phyloP scores from a whole-genome alignment of 2,329 filamentous ascomycete species.

The Triangularia setosa region DNA sequence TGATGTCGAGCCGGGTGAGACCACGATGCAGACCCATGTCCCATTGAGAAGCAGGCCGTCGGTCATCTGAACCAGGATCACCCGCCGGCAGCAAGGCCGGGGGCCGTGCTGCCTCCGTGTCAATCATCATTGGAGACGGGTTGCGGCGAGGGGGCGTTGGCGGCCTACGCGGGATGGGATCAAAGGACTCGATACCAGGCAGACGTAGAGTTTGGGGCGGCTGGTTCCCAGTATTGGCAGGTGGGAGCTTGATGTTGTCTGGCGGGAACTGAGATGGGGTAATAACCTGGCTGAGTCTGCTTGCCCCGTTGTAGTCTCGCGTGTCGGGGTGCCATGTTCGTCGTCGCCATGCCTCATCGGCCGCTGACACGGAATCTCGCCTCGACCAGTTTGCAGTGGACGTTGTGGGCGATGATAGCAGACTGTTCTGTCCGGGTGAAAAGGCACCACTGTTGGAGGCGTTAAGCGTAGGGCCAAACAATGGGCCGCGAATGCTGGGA shows the following conservation, averaged over 20 bases:
- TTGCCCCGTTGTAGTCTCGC: slow-evolving; percentile 54
- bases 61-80: slow-evolving; percentile 40
- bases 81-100: slow-evolving; percentile 31
- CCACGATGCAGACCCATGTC: slow-evolving; percentile 64
- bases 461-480: slow-evolving; percentile 50
- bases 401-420: slow-evolving; percentile 62
- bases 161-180: slow-evolving; percentile 64
- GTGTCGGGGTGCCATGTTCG: slow-evolving; percentile 89
- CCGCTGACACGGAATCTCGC: slow-evolving; percentile 58
- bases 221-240: slow-evolving; percentile 42
- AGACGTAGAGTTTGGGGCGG: slow-evolving; percentile 63
- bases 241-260: slow-evolving; percentile 49
- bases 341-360: slow-evolving; percentile 75
- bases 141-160: slow-evolving; percentile 60
- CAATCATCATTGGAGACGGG: slow-evolving; percentile 74
- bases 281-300: slow-evolving; percentile 70
- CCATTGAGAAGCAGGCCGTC: slow-evolving; percentile 51
- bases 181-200: slow-evolving; percentile 90
- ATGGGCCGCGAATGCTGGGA: slow-evolving; percentile 52
- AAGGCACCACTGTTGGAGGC: slow-evolving; percentile 53
- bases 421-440: slow-evolving; percentile 54
- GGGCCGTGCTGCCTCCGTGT: slow-evolving; percentile 45
- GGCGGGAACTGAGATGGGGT: slow-evolving; percentile 60
- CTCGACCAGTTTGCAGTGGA: slow-evolving; percentile 57
- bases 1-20: slow-evolving; percentile 63